These are phyloP conservation scores for Delitschia confertaspora DNA, from an alignment of 495 filamentous ascomycete genomes.

Conservation along the genomic window DNA sequence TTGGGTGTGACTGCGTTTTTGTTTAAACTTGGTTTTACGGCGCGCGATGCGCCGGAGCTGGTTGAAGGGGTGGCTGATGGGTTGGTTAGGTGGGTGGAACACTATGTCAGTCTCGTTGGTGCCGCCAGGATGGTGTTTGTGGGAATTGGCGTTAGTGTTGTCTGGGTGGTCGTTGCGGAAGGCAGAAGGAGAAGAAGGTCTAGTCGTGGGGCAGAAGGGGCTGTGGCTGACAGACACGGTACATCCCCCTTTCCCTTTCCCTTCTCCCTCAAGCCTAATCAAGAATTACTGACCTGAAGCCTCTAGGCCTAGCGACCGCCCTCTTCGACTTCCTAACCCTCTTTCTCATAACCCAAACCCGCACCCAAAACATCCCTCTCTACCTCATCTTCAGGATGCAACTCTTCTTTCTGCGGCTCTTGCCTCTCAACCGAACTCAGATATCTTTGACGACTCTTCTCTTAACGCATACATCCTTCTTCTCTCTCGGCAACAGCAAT, in stretches of 20 bases:
- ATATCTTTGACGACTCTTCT: conserved; percentile 30
- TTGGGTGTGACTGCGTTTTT: conserved; percentile 53
- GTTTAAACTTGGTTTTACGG: conserved; percentile 77
- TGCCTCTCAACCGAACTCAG: conserved; percentile 15
- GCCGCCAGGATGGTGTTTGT: conserved; percentile 31
- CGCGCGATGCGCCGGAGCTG: conserved; percentile 78
- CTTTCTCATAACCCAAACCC: conserved; percentile 79
- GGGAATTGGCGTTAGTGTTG: conserved; percentile 14
- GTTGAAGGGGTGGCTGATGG: conserved; percentile 43
- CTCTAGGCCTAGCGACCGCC: conserved; percentile 28
- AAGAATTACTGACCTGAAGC: conserved; percentile 21
- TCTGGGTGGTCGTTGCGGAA: conserved; percentile 11
- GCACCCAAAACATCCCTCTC: conserved; percentile 72
- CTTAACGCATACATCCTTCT: conserved; percentile 54
- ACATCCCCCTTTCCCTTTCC: not conserved
- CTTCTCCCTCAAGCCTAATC: too few species aligned
- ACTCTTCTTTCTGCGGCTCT: conserved; percentile 40
- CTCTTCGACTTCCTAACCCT: conserved; percentile 64
- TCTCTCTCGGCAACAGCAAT: conserved; percentile 85
- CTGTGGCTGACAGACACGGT: not conserved
- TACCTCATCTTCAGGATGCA: conserved; percentile 64
- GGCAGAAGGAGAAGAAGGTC: too few species aligned
- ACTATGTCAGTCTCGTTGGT: conserved; percentile 27
- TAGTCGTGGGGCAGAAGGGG: conserved; percentile 1
- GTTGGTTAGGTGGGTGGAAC: conserved; percentile 22